Percentiles rank a stretch among this genome's conserved stretches.
Conservation (phyloP, 1,284 basidiomycete genomes). For the Apiotrichum montevideense region DNA sequence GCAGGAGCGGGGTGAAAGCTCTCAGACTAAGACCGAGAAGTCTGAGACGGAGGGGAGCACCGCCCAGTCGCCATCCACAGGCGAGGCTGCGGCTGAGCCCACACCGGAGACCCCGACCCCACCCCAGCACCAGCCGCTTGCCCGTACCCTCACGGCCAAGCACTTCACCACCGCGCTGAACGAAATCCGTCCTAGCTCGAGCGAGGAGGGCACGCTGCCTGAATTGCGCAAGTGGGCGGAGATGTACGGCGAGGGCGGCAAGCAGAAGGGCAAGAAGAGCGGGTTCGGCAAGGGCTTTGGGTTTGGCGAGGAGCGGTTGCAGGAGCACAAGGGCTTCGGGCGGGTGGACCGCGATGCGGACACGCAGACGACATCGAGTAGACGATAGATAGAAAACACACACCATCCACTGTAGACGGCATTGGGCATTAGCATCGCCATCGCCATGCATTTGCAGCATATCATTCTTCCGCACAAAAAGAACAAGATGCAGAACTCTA, state of each 20-base stretch:
- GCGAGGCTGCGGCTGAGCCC: too few relatives aligned
- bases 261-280: conserved; percentile 38
- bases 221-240: conserved; percentile 81
- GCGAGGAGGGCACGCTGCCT: conserved; percentile 70
- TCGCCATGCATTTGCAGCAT: not conserved
- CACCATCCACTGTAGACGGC: not conserved
- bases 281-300: conserved; percentile 49
- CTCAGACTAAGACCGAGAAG: not conserved
- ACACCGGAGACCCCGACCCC: not conserved
- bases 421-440: not conserved
- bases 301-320: conserved; percentile 32
- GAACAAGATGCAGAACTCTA: conserved; percentile 2
- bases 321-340: conserved; percentile 12
- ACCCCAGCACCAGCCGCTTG: not conserved
- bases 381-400: not conserved
- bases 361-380: not conserved
- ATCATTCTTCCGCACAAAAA: not conserved
- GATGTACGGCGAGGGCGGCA: conserved; percentile 68
- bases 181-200: conserved; percentile 79
- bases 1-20: too few relatives aligned
- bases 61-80: too few relatives aligned
- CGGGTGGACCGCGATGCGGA: not conserved
- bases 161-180: conserved; percentile 76
- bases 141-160: conserved; percentile 33
- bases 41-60: not conserved